A percentile compares a stretch with the other conserved stretches of the same genome.
phyloP scores from a whole-genome alignment of 2,329 filamentous ascomycete genomes.

The Ceratocystis albifundus region DNA sequence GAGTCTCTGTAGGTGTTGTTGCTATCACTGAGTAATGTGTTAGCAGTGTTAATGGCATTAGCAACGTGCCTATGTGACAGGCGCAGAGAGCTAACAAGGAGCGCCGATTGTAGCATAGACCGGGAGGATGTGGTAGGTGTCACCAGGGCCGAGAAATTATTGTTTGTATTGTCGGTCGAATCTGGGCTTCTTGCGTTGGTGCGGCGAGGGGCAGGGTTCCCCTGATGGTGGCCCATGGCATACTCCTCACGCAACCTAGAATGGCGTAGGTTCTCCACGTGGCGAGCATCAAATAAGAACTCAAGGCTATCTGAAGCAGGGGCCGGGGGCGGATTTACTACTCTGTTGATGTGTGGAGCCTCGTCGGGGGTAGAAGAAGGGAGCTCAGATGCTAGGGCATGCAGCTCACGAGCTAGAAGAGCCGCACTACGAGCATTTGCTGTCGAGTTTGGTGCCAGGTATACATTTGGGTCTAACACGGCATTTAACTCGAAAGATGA shows the following conservation, averaged over 20 bases:
- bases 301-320: no score
- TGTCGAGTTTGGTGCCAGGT: background rate
- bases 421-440: constrained; percentile 8
- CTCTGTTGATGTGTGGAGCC: no score
- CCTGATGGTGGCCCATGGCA: background rate
- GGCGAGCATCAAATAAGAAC: background rate
- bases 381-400: background rate
- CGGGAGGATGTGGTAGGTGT: background rate
- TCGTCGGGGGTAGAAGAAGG: background rate
- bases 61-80: background rate
- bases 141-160: background rate
- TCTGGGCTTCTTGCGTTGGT: background rate
- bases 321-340: no score
- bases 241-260: background rate
- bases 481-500: constrained; percentile 17
- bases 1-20: background rate
- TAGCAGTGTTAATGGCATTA: no score
- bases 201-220: background rate
- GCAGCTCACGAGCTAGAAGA: constrained; percentile 14
- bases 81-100: constrained; percentile 2
- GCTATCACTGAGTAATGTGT: background rate
- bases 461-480: background rate
- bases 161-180: background rate
- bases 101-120: background rate
- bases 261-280: background rate